phyloP scores from a whole-genome alignment of 257 asterid genomes.

The Solanum corneliomulleri region DNA sequence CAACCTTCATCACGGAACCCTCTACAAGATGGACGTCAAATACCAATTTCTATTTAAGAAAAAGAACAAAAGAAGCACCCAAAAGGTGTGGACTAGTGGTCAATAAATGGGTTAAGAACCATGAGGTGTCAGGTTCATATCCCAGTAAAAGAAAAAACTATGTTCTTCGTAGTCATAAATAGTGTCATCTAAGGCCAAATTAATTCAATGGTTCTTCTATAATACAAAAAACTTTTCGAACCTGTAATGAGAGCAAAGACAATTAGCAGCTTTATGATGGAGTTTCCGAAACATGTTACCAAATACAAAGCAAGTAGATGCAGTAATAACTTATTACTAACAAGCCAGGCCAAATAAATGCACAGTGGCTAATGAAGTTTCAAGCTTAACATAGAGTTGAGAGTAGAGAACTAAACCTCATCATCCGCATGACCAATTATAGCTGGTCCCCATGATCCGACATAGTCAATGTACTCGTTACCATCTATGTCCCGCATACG shows the following conservation, averaged over 20 bases:
- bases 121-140: neutral
- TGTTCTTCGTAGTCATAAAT: neutral
- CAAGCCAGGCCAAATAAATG: neutral
- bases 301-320: neutral
- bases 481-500: constrained; percentile 97
- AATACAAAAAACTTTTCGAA: neutral
- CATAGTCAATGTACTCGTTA: constrained; percentile 94
- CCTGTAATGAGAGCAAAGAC: neutral
- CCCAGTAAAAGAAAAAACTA: neutral
- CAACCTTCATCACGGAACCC: neutral
- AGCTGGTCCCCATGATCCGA: constrained; percentile 99
- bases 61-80: neutral
- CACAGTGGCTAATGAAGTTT: neutral
- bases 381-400: neutral
- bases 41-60: neutral
- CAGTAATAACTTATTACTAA: neutral
- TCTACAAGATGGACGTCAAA: neutral
- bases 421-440: constrained; percentile 99
- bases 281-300: neutral
- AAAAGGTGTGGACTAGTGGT: neutral
- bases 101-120: neutral
- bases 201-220: neutral
- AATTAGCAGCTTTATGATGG: neutral
- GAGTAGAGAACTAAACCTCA: constrained; percentile 32
- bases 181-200: neutral